phyloP scores from a whole-genome alignment of 805 yeast genomes.

The Nakazawaea pomicola region DNA sequence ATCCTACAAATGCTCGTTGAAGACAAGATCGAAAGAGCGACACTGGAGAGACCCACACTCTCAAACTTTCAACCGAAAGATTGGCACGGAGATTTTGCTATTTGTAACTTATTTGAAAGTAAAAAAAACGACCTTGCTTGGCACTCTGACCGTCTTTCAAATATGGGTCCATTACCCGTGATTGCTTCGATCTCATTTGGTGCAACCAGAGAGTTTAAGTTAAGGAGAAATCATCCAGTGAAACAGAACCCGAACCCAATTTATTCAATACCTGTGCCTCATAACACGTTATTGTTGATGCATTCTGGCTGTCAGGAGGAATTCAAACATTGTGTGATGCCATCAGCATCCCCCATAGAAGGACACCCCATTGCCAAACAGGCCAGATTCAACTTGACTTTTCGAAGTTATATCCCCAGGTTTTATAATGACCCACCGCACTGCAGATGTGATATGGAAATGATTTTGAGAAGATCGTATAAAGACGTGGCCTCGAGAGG shows the following conservation, averaged over 20 bases:
- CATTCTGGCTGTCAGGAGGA: constrained; percentile 77
- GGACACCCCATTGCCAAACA: constrained; percentile 45
- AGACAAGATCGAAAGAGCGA: constrained; percentile 33
- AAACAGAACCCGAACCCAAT: constrained; percentile 24
- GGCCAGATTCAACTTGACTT: constrained; percentile 60
- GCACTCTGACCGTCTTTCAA: constrained; percentile 72
- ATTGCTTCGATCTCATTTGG: constrained; percentile 71
- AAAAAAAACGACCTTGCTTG: constrained; percentile 55
- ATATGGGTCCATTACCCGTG: constrained; percentile 66
- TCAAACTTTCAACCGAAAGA: constrained; percentile 32
- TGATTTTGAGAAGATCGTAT: constrained; percentile 54
- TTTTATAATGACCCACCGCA: constrained; percentile 33
- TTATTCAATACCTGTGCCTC: constrained; percentile 58
- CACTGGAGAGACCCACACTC: constrained; percentile 23
- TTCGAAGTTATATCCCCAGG: constrained; percentile 44
- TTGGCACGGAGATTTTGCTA: constrained; percentile 53
- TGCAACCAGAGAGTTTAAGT: constrained; percentile 60
- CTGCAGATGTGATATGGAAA: constrained; percentile 37
- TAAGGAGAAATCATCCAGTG: constrained; percentile 36
- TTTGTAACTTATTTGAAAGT: constrained; percentile 51
- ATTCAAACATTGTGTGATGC: constrained; percentile 60
- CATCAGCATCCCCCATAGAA: constrained; percentile 33
- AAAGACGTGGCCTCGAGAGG: constrained; percentile 43
- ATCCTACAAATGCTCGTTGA: constrained; percentile 34
- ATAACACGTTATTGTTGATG: constrained; percentile 68